Evolutionary conservation across 164 flowering plant genomes (phyloP), one percentile per base, ranked within the genome.

Genomic region (Piper longum): DNA sequence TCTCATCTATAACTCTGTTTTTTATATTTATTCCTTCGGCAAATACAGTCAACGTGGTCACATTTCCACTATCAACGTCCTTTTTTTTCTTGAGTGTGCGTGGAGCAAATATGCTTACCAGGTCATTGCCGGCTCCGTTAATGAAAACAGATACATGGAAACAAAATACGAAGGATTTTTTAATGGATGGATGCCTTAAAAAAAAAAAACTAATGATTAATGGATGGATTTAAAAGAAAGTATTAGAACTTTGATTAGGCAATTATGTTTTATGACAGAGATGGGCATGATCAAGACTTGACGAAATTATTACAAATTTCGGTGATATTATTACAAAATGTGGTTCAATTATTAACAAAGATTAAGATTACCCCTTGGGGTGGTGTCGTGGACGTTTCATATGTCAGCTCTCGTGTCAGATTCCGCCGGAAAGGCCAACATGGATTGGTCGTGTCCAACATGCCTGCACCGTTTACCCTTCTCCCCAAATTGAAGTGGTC

Each of bases 1-100:
- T 58, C 1, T 56, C 57, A 4, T 5, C n/a, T 56, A 17, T 48
- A 1, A 3, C 17, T 57, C 26, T 57, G 54, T 55, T 62, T 71
- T 61, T 71, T 72, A 26, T 26, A 26, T 1, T 0, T 26, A 26
- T 26, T 26, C 36, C 1, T 26, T 26, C 1, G 36, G 36, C 64
- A 58, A 71, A 75, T 69, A 77, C 79, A 79, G 82, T 81, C 70
- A 75, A 70, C 64, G 36, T 0, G 63, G 18, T 74, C 81, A 73
- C 48, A 55, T 18, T 75, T 75, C 82, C 80, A 78, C 79, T 69
- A 67, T 56, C 36, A 26, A 57, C 54, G 39, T 26, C 63, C 16
- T 71, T 62, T 14, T 62, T 14, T 14, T 14, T 48, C 52, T 14
- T 26, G 36, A 1, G 36, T 26, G 36, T 26, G 36, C 11, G 3